Evolutionary conservation across 2,329 filamentous ascomycete species (phyloP).

Genomic region (Aspergillus bombycis): DNA sequence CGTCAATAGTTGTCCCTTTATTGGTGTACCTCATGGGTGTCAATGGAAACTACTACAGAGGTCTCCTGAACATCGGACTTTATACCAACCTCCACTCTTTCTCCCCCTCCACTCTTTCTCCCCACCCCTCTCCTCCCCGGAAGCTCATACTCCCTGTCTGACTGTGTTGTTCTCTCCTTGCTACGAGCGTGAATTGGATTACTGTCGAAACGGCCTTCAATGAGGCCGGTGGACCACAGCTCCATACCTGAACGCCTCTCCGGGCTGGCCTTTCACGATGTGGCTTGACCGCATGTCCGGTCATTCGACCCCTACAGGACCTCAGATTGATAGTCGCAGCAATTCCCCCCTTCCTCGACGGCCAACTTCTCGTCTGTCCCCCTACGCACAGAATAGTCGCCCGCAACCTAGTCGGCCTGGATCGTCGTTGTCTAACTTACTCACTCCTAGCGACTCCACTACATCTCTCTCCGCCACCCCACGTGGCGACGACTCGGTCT

Average conservation of each 20-base stretch:
- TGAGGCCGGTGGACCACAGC: constrained; percentile 14
- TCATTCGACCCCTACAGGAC: constrained; percentile 66
- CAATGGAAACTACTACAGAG: background rate
- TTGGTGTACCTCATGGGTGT: background rate
- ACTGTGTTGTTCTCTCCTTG: background rate
- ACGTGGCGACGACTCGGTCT: constrained; percentile 68
- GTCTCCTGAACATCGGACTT: background rate
- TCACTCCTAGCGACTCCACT: constrained; percentile 73
- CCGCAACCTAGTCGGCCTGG: constrained; percentile 70
- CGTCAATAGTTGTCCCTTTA: background rate
- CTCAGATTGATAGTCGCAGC: constrained; percentile 64
- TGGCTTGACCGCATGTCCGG: constrained; percentile 87
- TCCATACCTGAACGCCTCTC: constrained; percentile 16
- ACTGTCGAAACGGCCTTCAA: background rate
- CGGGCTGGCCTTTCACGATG: constrained; percentile 55
- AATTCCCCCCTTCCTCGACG: constrained; percentile 72
- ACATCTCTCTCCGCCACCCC: constrained; percentile 71
- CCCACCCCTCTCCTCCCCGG: background rate
- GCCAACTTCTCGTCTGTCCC: constrained; percentile 69
- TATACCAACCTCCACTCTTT: background rate
- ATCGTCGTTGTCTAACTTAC: constrained; percentile 77
- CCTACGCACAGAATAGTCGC: constrained; percentile 69
- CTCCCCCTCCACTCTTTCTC: background rate
- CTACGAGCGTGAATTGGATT: background rate
- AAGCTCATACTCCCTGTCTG: background rate